These are phyloP conservation scores for Boeremia exigua DNA, from an alignment of 2,329 filamentous ascomycete species.

Conservation along the genomic window DNA sequence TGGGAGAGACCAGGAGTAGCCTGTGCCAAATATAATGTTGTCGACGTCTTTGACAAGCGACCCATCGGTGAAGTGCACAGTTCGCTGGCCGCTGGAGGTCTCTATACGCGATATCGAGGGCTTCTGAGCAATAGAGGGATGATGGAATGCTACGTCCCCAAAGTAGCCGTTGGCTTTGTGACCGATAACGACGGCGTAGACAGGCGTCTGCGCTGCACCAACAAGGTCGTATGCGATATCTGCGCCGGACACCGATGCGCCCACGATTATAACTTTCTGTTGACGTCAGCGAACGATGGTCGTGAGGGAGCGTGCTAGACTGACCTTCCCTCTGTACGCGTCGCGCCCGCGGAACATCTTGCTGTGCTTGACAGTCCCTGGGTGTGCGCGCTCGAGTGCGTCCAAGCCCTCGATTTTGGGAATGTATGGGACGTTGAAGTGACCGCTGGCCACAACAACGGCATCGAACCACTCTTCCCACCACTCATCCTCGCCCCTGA, in stretches of 20 bases:
- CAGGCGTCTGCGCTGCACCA: conserved; percentile 53
- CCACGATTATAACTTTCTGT: conserved; percentile 66
- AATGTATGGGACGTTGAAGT: conserved; percentile 66
- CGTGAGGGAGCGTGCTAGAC: background rate
- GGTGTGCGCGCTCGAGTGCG: conserved; percentile 53
- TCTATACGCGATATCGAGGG: conserved; percentile 58
- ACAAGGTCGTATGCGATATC: conserved; percentile 65
- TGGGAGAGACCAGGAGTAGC: conserved; percentile 68
- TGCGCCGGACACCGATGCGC: conserved; percentile 68
- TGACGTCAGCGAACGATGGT: conserved; percentile 4
- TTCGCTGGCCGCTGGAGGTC: conserved; percentile 43
- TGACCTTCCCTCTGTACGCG: conserved; percentile 55
- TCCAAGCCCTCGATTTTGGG: conserved; percentile 58
- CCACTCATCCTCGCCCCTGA: conserved; percentile 60
- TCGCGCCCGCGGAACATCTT: conserved; percentile 61
- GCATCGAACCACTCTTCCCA: conserved; percentile 69
- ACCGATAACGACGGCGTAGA: conserved; percentile 62
- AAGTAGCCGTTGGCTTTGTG: conserved; percentile 62
- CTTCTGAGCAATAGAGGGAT: conserved; percentile 58
- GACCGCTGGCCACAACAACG: conserved; percentile 65
- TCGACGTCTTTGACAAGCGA: conserved; percentile 62
- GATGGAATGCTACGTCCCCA: conserved; percentile 65
- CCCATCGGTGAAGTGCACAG: conserved; percentile 65
- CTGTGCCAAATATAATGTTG: conserved; percentile 70
- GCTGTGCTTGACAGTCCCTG: conserved; percentile 62